Conservation (phyloP, 1,284 basidiomycete genomes). For the Ustilago tritici region DNA sequence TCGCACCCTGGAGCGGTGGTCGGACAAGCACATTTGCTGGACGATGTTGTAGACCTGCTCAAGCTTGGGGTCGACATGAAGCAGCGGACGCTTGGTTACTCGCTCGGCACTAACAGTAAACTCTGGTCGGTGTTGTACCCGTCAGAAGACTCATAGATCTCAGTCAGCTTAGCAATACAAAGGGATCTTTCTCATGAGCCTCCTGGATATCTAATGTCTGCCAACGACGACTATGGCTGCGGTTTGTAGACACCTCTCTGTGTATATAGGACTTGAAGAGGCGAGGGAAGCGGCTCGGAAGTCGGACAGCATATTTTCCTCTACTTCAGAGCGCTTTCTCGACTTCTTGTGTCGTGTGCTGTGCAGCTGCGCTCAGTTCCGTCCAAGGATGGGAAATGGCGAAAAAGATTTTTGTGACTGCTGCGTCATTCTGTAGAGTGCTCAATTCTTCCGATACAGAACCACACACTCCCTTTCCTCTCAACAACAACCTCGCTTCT, state of each 20-base stretch:
- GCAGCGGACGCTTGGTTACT: constrained; percentile 83
- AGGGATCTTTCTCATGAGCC: neutral
- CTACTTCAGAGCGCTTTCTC: constrained; percentile 10
- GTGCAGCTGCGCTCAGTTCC: too few species aligned
- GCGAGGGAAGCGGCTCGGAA: constrained; percentile 1
- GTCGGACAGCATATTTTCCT: constrained; percentile 6
- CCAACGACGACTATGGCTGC: neutral
- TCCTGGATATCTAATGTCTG: neutral
- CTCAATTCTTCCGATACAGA: constrained; percentile 1
- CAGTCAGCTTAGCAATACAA: neutral
- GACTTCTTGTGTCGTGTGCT: constrained; percentile 6
- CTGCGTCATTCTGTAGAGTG: neutral
- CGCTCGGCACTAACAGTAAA: constrained; percentile 71
- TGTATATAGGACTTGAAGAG: neutral
- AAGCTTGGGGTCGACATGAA: constrained; percentile 77
- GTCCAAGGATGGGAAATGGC: neutral
- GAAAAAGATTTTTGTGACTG: constrained; percentile 8
- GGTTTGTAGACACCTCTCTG: too few species aligned
- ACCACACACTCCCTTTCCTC: neutral
- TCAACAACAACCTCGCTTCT: neutral
- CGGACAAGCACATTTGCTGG: constrained; percentile 91
- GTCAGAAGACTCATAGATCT: neutral
- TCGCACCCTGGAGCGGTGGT: constrained; percentile 72
- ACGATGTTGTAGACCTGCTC: constrained; percentile 80
- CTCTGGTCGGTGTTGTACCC: constrained; percentile 45